Evolutionary conservation across 768 basidiomycete genomes (phyloP), one percentile per base, ranked within the genome.

Genomic region (Asterophora parasitica): DNA sequence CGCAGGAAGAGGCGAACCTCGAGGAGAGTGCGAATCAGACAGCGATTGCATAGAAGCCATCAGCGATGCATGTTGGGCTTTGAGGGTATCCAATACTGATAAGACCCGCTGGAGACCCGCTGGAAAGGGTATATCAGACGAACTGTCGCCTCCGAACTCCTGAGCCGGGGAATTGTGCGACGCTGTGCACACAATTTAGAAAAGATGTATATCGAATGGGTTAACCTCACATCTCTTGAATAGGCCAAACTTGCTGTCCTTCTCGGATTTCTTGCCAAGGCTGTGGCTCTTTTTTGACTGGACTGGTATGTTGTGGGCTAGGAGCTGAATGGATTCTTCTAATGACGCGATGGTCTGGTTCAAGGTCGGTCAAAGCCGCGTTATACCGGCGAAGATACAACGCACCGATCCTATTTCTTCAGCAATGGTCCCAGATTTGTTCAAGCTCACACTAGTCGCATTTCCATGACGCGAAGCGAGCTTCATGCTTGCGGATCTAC

Each of bases 371-470:
- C 20, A 50, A 31, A 42, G 28, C 15, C 26, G 26, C 11, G 19
- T n/a, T 4, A 10, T 23, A 6, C 23, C 3, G 23, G 23, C 23
- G n/a, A 27, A 15, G 15, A 23, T 60, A 88, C 87, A 48, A 57
- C 78, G 50, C 59, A 88, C 88, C 50, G 56, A 61, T 26, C 75
- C 76, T 73, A 91, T 85, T 58, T 86, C 83, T 40, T 88, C 84
- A 13, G 80, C 68, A 45, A 85, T 66, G 20, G 62, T 52, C 12
- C 70, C 74, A 6, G 78, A 73, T 55, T 75, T 78, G 56, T 65
- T 77, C 48, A 77, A 59, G 49, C 58, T 77, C 48, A 65, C 54
- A 7, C 23, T 23, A 6, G 26, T 48, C 16, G 44, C 17, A 56
- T 64, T 81, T 56, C 61, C 71, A 61, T 64, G 75, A 38, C 65